Evolutionary conservation across 805 yeast species (phyloP).

Genomic region (Nakazawaea ernobii): DNA sequence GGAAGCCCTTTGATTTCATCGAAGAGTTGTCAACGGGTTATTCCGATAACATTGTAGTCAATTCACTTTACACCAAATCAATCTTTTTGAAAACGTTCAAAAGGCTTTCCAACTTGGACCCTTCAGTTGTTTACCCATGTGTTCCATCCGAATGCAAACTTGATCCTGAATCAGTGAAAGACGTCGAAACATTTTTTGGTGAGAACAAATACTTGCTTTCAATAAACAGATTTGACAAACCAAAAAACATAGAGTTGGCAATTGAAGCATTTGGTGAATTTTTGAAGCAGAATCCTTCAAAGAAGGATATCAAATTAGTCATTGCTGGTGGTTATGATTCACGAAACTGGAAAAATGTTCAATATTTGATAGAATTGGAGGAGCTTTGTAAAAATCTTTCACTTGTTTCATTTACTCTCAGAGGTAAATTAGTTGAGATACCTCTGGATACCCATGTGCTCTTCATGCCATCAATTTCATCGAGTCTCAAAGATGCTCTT

Average conservation of each 20-base stretch:
- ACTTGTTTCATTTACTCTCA: constrained; percentile 39
- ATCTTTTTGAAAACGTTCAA: constrained; percentile 64
- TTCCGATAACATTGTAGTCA: constrained; percentile 81
- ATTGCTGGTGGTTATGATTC: constrained; percentile 91
- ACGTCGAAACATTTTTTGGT: constrained; percentile 30
- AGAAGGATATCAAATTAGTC: constrained; percentile 44
- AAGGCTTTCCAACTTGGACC: constrained; percentile 28
- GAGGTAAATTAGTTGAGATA: constrained; percentile 30
- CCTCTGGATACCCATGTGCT: constrained; percentile 39
- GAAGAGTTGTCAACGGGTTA: constrained; percentile 77
- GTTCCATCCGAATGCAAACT: constrained; percentile 42
- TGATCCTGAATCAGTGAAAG: constrained; percentile 21
- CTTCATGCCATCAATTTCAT: constrained; percentile 77
- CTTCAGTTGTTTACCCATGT: constrained; percentile 72
- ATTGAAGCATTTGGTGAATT: constrained; percentile 56
- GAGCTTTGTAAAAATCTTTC: constrained; percentile 37
- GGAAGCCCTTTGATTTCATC: constrained; percentile 76
- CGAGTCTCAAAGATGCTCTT: constrained; percentile 57
- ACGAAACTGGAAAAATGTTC: constrained; percentile 68
- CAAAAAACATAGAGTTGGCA: constrained; percentile 79
- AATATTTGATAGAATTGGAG: constrained; percentile 59
- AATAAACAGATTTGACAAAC: constrained; percentile 83
- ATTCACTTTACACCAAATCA: constrained; percentile 74
- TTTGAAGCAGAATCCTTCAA: constrained; percentile 23
- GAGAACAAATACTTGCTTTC: constrained; percentile 51